Evolutionary conservation across 768 basidiomycete genomes (phyloP), one percentile per base, ranked within the genome.

Genomic region (Auricularia auricula-judae): DNA sequence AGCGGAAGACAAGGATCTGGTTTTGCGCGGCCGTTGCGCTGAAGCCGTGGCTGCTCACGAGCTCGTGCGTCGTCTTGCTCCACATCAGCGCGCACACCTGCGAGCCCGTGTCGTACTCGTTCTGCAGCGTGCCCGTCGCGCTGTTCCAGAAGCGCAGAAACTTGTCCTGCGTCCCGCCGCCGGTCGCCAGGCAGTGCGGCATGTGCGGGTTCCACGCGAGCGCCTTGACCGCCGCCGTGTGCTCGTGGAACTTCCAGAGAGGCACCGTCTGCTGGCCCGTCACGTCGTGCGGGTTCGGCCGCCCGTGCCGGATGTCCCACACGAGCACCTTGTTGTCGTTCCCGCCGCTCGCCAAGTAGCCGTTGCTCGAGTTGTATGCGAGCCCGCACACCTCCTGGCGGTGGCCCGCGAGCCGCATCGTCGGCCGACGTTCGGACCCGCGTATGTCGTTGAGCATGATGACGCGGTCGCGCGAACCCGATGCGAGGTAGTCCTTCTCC

Each of bases 251-350:
- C 73, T 92, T 92, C 85, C 88, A 97, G 8, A 98, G 75, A 2
- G 95, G 97, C 56, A 4, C 4, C 53, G 29, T 29, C 29, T 29
- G 29, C 29, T 29, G 29, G 29, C 29, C 29, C 29, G 29, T n/a
- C 33, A 79, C 74, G 65, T 87, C 86, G 0, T 79, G 80, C 4
- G 75, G 72, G 2, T 73, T 73, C 5, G 11, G 16, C 10, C 29
- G 29, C 23, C 4, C 29, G 7, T 88, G 89, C 64, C 90, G 81
- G 63, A 93, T 76, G 72, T 98, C 94, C 92, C 95, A 99, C 63
- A 99, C 93, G 70, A 92, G 93, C 18, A 99, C 91, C 77, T 98
- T 98, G 77, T 99, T 99, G 76, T 99, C 96, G 73, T 99, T 99
- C 0, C 96, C 96, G 2, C 96, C 96, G 68, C 89, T 93, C 3